Base-by-base conservation (phyloP, 2,329 filamentous ascomycete genomes). In the Fusarium hainanense region DNA sequence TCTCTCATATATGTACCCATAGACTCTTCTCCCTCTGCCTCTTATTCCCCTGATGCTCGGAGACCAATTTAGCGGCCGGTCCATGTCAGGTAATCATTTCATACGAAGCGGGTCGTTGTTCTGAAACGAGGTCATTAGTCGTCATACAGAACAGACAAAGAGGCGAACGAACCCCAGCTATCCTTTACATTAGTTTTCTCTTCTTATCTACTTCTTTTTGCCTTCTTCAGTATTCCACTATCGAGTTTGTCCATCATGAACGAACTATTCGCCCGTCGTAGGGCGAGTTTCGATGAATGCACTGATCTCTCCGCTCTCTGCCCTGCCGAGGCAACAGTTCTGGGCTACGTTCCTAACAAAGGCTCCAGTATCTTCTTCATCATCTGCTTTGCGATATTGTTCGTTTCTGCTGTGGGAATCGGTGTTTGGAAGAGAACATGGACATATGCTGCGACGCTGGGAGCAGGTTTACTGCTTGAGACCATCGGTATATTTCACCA, bases 321-420 rank as follows among this genome's bases (percentile, higher is more conserved):
- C 67, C 85, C 85, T n/a, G 85, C 88, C 68, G 63, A 79, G 42
- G 79, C 77, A 30, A 88, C 86, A 4, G 85, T 87, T 14, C 78
- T 87, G 34, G 86, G 86, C 49, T 89, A 89, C 78, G 81, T 82
- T 34, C 88, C 88, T 9, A 88, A 86, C 70, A 74, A 83, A n/a
- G 83, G 84, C 49, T 83, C 86, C 69, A 87, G 88, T 75, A 79
- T 83, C 70, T 85, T 89, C 73, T 86, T 87, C 75, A 78, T 83
- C 43, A 77, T 82, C 54, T 81, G 79, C 21, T 89, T 88, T 63
- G 85, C 79, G 10, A 41, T 85, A 4, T 79, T 81, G 10, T 72
- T 81, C 11, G 47, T 87, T 28, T 78, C 75, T 12, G 80, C 85
- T 27, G 48, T 85, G 20, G 74, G 70, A 40, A 67, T 84, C 12